A percentile compares a stretch with the other conserved stretches of the same genome.
Conservation (phyloP, 768 basidiomycete genomes). For the Xerocomus potaroensis region DNA sequence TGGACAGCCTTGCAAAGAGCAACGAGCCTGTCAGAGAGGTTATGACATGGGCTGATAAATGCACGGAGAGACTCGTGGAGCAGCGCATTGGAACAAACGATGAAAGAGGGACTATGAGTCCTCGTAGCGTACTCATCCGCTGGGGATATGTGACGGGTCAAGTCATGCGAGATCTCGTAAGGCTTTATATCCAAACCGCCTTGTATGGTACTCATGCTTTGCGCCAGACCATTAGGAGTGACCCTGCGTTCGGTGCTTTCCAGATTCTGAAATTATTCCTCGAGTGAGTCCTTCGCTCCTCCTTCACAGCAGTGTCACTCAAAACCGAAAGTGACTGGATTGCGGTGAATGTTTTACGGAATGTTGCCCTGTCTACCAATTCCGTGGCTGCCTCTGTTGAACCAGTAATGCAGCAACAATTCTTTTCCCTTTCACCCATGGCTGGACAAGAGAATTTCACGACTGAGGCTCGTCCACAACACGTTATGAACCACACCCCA, state of each 20-base stretch:
- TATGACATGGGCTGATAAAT: slow-evolving; percentile 90
- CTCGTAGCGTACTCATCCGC: slow-evolving; percentile 80
- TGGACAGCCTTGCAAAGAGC: slow-evolving; percentile 69
- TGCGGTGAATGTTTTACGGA: slow-evolving; percentile 81
- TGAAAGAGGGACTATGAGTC: slow-evolving; percentile 78
- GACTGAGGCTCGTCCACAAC: slow-evolving; percentile 58
- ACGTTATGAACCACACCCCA: slow-evolving; percentile 73
- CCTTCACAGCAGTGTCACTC: slow-evolving; percentile 14
- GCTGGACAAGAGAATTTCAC: slow-evolving; percentile 78
- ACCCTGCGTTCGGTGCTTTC: slow-evolving; percentile 89
- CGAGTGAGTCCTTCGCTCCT: slow-evolving; percentile 52
- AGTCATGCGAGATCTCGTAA: slow-evolving; percentile 85
- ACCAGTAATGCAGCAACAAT: slow-evolving; percentile 88
- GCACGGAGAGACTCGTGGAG: slow-evolving; percentile 80
- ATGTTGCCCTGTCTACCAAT: slow-evolving; percentile 84
- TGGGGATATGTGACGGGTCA: slow-evolving; percentile 94
- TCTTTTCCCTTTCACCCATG: slow-evolving; percentile 86
- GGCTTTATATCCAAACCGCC: slow-evolving; percentile 23
- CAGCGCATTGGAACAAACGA: slow-evolving; percentile 57
- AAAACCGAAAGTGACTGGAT: slow-evolving; percentile 74
- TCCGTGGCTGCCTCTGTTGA: slow-evolving; percentile 91
- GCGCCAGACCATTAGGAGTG: slow-evolving; percentile 80
- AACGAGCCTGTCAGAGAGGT: slow-evolving; percentile 80
- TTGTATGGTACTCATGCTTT: neutral
- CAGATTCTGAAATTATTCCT: slow-evolving; percentile 89